phyloP scores from a whole-genome alignment of 2,329 filamentous ascomycete genomes.

The Pseudogymnoascus sp. region DNA sequence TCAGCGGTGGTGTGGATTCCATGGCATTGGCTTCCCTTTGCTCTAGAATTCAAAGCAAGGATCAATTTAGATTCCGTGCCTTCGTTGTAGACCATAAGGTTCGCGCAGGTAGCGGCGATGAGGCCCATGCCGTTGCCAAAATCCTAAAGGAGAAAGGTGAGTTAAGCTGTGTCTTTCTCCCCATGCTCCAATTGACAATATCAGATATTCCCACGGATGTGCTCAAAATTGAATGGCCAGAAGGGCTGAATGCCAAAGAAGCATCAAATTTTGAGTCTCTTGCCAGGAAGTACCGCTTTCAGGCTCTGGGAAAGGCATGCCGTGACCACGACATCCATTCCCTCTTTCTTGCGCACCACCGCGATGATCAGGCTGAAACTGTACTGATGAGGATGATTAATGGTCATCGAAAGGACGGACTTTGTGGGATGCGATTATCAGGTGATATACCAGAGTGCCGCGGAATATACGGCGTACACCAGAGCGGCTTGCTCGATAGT shows the following conservation, averaged over 20 bases:
- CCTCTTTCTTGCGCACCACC: conserved; percentile 76
- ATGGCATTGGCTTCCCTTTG: conserved; percentile 85
- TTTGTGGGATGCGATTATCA: conserved; percentile 58
- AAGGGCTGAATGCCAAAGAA: conserved; percentile 31
- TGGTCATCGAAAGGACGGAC: conserved; percentile 59
- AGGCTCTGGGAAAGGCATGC: conserved; percentile 56
- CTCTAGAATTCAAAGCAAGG: conserved; percentile 30
- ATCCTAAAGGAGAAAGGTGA: conserved; percentile 14
- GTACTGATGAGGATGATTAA: conserved; percentile 67
- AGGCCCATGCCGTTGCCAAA: conserved; percentile 42
- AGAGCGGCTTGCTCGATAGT: conserved; percentile 51
- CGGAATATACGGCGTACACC: conserved; percentile 62
- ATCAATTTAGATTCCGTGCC: conserved; percentile 32
- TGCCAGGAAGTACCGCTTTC: conserved; percentile 68
- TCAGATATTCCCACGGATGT: conserved; percentile 23
- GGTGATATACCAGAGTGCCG: conserved; percentile 76
- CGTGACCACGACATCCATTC: conserved; percentile 41
- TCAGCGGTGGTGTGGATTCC: conserved; percentile 94
- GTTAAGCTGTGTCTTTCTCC: not conserved
- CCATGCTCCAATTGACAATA: not conserved
- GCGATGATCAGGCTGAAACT: conserved; percentile 87
- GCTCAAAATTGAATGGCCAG: conserved; percentile 43
- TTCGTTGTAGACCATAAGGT: conserved; percentile 51
- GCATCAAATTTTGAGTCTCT: conserved; percentile 65
- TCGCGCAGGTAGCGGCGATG: conserved; percentile 42